Base-by-base conservation (phyloP, 306 rosid genomes). In the Vigna angularis region DNA sequence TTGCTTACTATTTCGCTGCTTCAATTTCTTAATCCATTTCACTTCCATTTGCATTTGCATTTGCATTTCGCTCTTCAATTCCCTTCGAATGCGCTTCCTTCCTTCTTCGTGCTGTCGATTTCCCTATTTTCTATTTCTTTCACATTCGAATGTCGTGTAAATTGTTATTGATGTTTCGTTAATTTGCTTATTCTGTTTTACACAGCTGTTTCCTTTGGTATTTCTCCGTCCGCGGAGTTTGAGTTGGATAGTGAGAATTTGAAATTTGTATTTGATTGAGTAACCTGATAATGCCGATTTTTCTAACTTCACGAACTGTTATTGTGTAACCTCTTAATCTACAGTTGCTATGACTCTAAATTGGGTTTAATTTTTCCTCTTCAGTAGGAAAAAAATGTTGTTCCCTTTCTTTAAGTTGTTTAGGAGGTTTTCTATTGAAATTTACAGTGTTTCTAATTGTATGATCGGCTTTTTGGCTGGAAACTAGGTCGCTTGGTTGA, bases 51-150 rank as follows among this genome's bases (percentile, higher is more conserved):
- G 45, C 53, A 47, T 28, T 44, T 73, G 45, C 53, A 47, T 77
- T 77, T 57, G 9, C 42, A 47, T 50, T 66, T 76, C 26, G 56
- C 7, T 76, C 48, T 53, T 77, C 40, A 34, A 64, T 63, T 76
- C 52, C 6, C 26, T 50, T 42, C 42, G 3, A 12, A 5, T 45
- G 50, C 50, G 50, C 50, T 45, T 45, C 16, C 16, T 45, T 12
- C 14, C 15, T 11, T 63, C 42, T 7, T 2, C 48, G 20, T 12
- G 12, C 7, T 58, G 1, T 18, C 44, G 6, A 58, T 50, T 44
- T 51, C 76, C 50, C 40, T 6, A 59, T 57, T 58, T 55, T 18
- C 38, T 12, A 14, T 6, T 13, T 34, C 64, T 4, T 38, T 18
- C 2, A 13, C 9, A 56, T 70, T 78, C 44, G 1, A 45, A 48